Evolutionary conservation across 2,329 filamentous ascomycete genomes (phyloP).

Genomic region (Cercospora sp.): DNA sequence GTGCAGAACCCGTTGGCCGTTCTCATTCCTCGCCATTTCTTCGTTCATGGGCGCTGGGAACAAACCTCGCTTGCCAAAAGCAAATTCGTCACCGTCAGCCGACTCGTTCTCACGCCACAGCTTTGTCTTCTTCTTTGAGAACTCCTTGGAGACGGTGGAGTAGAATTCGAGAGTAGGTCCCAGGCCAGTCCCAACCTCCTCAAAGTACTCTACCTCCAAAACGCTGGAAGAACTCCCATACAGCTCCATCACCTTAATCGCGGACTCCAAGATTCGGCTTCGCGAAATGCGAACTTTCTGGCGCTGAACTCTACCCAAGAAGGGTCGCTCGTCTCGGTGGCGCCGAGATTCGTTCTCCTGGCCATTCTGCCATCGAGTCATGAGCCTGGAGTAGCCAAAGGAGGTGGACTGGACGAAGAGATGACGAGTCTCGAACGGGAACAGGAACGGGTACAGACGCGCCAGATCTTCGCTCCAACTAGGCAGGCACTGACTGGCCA

Average conservation of each 20-base stretch:
- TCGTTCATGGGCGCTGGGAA: constrained; percentile 90
- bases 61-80: constrained; percentile 78
- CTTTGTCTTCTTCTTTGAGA: constrained; percentile 94
- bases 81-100: constrained; percentile 72
- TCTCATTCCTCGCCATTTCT: constrained; percentile 70
- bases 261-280: constrained; percentile 91
- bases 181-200: constrained; percentile 94
- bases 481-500: constrained; percentile 93
- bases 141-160: constrained; percentile 94
- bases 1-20: constrained; percentile 83
- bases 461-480: constrained; percentile 96
- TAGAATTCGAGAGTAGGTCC: constrained; percentile 98
- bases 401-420: constrained; percentile 97
- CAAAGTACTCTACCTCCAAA: constrained; percentile 96
- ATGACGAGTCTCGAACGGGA: constrained; percentile 96
- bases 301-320: constrained; percentile 85
- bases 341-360: constrained; percentile 81
- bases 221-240: constrained; percentile 97
- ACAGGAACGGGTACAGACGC: constrained; percentile 91
- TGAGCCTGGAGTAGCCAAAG: constrained; percentile 95
- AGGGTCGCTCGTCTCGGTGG: constrained; percentile 82
- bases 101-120: constrained; percentile 92
- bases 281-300: constrained; percentile 98
- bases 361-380: constrained; percentile 95
- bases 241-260: constrained; percentile 97